phyloP scores from a whole-genome alignment of 2,329 filamentous ascomycete genomes.

The Chaetomiaceae sp. region DNA sequence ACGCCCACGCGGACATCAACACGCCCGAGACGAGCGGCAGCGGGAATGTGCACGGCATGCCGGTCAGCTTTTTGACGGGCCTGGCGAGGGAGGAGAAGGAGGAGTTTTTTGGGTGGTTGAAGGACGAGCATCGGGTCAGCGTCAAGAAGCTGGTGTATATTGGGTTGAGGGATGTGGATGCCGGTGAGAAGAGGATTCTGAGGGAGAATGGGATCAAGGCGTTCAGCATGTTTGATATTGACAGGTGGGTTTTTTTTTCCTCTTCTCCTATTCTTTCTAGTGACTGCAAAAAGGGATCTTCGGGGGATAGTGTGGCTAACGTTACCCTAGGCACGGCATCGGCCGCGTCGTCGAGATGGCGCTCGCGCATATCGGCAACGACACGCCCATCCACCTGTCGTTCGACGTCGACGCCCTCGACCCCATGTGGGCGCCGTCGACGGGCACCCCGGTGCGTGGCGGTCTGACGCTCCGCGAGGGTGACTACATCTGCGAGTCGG shows the following conservation, averaged over 20 bases:
- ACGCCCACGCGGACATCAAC: constrained; percentile 97
- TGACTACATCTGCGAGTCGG: constrained; percentile 90
- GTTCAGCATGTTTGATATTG: constrained; percentile 98
- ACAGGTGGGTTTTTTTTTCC: constrained; percentile 54
- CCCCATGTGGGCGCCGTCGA: constrained; percentile 93
- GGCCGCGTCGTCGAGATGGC: constrained; percentile 97
- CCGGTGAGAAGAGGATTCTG: constrained; percentile 89
- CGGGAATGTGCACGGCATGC: constrained; percentile 98
- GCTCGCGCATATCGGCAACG: constrained; percentile 87
- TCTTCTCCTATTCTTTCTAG: neutral
- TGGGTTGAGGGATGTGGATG: constrained; percentile 85
- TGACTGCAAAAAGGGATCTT: neutral
- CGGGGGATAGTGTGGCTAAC: neutral
- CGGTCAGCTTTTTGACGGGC: constrained; percentile 84
- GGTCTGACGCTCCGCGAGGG: constrained; percentile 91
- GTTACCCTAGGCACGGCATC: constrained; percentile 70
- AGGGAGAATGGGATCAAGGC: constrained; percentile 87
- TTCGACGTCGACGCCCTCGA: constrained; percentile 97
- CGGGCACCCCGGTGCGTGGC: constrained; percentile 89
- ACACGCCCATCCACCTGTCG: constrained; percentile 94
- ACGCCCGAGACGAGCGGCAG: constrained; percentile 83
- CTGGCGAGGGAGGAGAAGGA: constrained; percentile 70
- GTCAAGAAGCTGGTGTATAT: constrained; percentile 93
- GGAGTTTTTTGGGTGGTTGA: constrained; percentile 87
- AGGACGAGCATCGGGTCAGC: constrained; percentile 64